Percentiles rank a stretch among this genome's conserved stretches.
Conservation (phyloP, 1,139 yeast species). For the Keqinozyma sinolaborantium region DNA sequence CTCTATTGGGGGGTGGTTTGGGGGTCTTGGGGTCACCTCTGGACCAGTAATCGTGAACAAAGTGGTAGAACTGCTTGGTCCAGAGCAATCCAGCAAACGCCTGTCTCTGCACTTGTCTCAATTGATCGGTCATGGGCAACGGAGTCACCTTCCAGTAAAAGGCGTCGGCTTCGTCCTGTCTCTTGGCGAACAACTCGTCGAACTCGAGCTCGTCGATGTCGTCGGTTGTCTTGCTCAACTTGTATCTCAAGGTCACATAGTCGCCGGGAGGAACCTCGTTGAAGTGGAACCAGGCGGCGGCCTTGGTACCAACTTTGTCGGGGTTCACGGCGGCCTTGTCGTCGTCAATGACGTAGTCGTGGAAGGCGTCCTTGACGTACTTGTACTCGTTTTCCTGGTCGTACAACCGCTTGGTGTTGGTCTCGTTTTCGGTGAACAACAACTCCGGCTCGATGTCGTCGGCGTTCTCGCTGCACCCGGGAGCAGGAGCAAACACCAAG, state of each 20-base stretch:
- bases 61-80: constrained; percentile 92
- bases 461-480: constrained; percentile 58
- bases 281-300: constrained; percentile 75
- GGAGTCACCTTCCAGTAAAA: constrained; percentile 92
- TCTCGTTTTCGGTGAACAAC: constrained; percentile 86
- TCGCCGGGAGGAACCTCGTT: constrained; percentile 85
- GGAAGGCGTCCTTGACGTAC: constrained; percentile 88
- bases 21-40: constrained; percentile 80
- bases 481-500: constrained; percentile 83
- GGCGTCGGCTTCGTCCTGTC: constrained; percentile 90
- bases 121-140: constrained; percentile 76
- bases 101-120: constrained; percentile 86
- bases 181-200: constrained; percentile 67
- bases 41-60: constrained; percentile 85
- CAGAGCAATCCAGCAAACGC: constrained; percentile 93
- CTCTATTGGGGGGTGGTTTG: constrained; percentile 77
- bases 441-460: constrained; percentile 73
- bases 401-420: constrained; percentile 70
- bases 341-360: constrained; percentile 70
- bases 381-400: constrained; percentile 51
- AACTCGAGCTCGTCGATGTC: constrained; percentile 77
- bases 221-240: constrained; percentile 46
- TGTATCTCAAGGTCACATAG: constrained; percentile 83
- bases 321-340: constrained; percentile 66
- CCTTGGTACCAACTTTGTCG: constrained; percentile 57